phyloP scores from a whole-genome alignment of 2,329 filamentous ascomycete genomes.

The Zymoseptoria pseudotritici region DNA sequence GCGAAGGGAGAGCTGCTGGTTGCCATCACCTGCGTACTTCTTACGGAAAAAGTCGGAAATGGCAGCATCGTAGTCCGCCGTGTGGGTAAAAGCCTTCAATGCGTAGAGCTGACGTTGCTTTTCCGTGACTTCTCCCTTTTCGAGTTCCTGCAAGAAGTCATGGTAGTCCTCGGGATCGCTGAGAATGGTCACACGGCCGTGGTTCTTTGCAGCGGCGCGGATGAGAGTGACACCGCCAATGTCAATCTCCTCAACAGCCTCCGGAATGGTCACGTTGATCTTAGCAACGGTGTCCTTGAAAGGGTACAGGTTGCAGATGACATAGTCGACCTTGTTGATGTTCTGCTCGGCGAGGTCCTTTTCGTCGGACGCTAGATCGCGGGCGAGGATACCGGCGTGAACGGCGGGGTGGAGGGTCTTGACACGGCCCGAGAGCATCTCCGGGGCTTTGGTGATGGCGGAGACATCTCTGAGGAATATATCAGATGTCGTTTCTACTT shows the following conservation, averaged over 20 bases:
- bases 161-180: slow-evolving; percentile 91
- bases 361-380: slow-evolving; percentile 89
- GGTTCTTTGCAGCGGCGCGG: slow-evolving; percentile 95
- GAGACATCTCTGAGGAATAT: slow-evolving; percentile 71
- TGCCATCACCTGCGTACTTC: slow-evolving; percentile 81
- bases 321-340: slow-evolving; percentile 90
- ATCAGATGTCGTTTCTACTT: neutral
- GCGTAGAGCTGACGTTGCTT: slow-evolving; percentile 81
- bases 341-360: slow-evolving; percentile 93
- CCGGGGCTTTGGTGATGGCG: slow-evolving; percentile 86
- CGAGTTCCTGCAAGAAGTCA: slow-evolving; percentile 85
- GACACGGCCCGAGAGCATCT: slow-evolving; percentile 87
- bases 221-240: slow-evolving; percentile 96
- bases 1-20: slow-evolving; percentile 76
- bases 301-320: slow-evolving; percentile 96
- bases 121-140: slow-evolving; percentile 77
- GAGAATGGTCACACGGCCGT: slow-evolving; percentile 88
- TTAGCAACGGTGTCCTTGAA: slow-evolving; percentile 98
- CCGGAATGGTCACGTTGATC: slow-evolving; percentile 90
- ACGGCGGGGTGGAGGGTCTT: slow-evolving; percentile 92
- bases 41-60: slow-evolving; percentile 97
- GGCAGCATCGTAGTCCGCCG: slow-evolving; percentile 88
- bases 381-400: slow-evolving; percentile 75
- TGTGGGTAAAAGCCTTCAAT: slow-evolving; percentile 97
- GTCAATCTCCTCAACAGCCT: slow-evolving; percentile 98